Base-by-base conservation (phyloP, 441 rosid species). In the Daphne laureola region DNA sequence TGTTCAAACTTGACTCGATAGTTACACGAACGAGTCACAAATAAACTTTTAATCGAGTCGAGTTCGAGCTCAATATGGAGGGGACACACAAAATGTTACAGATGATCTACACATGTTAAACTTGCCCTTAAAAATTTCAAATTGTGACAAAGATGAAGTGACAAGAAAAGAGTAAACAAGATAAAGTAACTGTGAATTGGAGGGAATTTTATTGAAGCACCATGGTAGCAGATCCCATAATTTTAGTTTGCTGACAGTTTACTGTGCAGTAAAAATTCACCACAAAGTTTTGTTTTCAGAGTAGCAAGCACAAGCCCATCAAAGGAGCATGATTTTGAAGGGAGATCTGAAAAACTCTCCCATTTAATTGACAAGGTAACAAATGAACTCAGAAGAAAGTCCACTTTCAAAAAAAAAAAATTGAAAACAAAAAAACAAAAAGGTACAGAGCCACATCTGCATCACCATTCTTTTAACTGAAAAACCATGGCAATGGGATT, bases 401-500 rank as follows among this genome's bases (percentile, higher is more conserved):
- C 46, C 21, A 52, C 6, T 45, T 13, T 47, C 8, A 38, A 61
- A 54, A 53, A 53, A 53, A 54, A 61, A 26, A n/a, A n/a, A n/a
- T n/a, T n/a, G n/a, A n/a, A n/a, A n/a, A 38, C 61, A 54, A 53
- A 53, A 53, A 54, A 61, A 26, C 40, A 58, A 55, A 57, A 52
- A 46, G 23, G 38, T 31, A 7, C 38, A 7, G 11, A 31, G 38
- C 38, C 38, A 21, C 38, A 59, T 57, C 67, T 62, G 50, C 69
- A 71, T 67, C 76, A 57, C 51, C 74, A 54, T 21, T 61, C 53
- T 54, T 51, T 49, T 12, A 67, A 51, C 51, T 53, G 66, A 58
- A 50, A 59, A 59, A 54, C 49, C 57, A 49, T 18, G 51, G 48
- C 61, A 25, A 47, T 55, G 36, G 31, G 44, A 53, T 21, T 21